phyloP scores from a whole-genome alignment of 805 yeast genomes.

The Schwanniomyces occidentalis region DNA sequence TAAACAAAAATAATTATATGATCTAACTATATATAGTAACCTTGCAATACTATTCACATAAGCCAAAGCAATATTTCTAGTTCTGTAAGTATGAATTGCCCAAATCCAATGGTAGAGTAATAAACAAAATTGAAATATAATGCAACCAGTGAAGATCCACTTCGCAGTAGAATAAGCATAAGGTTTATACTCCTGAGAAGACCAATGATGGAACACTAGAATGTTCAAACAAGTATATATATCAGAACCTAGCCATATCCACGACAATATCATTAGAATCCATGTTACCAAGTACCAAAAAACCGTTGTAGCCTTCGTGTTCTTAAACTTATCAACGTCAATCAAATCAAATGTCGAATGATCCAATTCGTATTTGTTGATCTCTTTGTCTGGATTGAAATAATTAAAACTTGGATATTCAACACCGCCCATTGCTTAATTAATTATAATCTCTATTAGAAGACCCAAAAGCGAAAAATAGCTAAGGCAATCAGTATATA shows the following conservation, averaged over 20 bases:
- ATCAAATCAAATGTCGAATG: slow-evolving; percentile 50
- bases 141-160: slow-evolving; percentile 83
- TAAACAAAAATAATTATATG: slow-evolving; percentile 70
- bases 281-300: slow-evolving; percentile 44
- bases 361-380: slow-evolving; percentile 31
- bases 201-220: slow-evolving; percentile 72
- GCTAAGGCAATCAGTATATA: too few species aligned
- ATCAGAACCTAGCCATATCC: slow-evolving; percentile 63
- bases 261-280: slow-evolving; percentile 51
- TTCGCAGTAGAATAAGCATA: slow-evolving; percentile 52
- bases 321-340: slow-evolving; percentile 47
- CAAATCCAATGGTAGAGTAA: slow-evolving; percentile 55
- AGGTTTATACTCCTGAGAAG: slow-evolving; percentile 46
- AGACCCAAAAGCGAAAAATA: too few species aligned
- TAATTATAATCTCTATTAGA: too few species aligned
- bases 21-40: slow-evolving; percentile 51
- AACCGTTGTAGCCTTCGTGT: slow-evolving; percentile 44
- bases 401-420: too few species aligned
- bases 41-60: slow-evolving; percentile 69
- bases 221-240: slow-evolving; percentile 76
- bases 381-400: slow-evolving; percentile 25
- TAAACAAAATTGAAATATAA: slow-evolving; percentile 64
- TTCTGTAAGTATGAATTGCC: slow-evolving; percentile 58
- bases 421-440: too few species aligned
- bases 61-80: slow-evolving; percentile 65